A percentile compares a stretch with the other conserved stretches of the same genome.
phyloP scores from a whole-genome alignment of 257 asterid species.

The Solanum dulcamara region DNA sequence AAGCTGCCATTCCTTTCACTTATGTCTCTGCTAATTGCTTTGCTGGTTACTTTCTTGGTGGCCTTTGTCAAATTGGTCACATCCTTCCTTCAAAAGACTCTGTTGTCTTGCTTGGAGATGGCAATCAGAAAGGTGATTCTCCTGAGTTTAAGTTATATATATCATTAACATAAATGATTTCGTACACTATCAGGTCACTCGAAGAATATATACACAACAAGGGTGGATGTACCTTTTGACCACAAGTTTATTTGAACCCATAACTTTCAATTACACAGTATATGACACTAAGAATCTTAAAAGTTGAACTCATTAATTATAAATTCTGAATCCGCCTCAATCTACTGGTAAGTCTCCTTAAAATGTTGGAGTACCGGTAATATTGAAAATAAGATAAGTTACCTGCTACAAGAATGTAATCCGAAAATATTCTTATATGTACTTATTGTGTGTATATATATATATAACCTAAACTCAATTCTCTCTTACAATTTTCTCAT shows the following conservation, averaged over 20 bases:
- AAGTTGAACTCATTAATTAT: neutral
- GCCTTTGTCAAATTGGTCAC: constrained; percentile 20
- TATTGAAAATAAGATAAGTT: neutral
- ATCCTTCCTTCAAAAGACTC: constrained; percentile 14
- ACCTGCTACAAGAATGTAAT: no score
- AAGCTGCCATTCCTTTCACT: constrained; percentile 20
- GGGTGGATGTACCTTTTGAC: neutral
- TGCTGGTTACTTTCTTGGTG: constrained; percentile 21
- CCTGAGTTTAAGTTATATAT: neutral
- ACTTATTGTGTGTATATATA: no score
- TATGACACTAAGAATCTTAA: neutral
- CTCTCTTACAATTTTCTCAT: no score
- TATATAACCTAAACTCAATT: no score
- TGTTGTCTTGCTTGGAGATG: constrained; percentile 15
- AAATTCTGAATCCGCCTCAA: neutral
- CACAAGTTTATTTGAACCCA: neutral
- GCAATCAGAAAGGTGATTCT: constrained; percentile 14
- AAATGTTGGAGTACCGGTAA: neutral
- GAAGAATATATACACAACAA: neutral
- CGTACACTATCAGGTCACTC: neutral
- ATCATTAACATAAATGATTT: neutral
- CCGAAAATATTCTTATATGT: no score
- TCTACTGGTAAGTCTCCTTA: neutral
- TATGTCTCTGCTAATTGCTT: constrained; percentile 22
- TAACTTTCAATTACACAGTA: neutral